A percentile compares a stretch with the other conserved stretches of the same genome.
These are phyloP conservation scores for Fraxinus dipetala DNA, from an alignment of 305 asterid genomes.

Conservation along the genomic window DNA sequence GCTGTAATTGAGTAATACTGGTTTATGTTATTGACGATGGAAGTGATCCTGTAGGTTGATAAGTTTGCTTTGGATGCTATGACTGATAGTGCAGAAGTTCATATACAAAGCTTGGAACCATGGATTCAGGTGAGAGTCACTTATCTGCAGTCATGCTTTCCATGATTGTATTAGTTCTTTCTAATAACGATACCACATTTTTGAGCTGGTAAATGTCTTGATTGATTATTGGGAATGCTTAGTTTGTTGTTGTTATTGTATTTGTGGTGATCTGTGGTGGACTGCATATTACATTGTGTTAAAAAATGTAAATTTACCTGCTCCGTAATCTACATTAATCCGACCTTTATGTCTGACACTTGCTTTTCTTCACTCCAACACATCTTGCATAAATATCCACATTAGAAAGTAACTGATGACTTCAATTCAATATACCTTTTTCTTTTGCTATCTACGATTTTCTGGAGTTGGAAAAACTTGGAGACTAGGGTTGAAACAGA, in stretches of 20 bases:
- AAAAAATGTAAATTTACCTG: slow-evolving; percentile 4
- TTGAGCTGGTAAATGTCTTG: not conserved
- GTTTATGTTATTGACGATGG: slow-evolving; percentile 28
- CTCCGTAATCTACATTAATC: not conserved
- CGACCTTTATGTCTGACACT: slow-evolving; percentile 16
- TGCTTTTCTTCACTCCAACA: slow-evolving; percentile 2
- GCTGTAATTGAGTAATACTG: slow-evolving; percentile 13
- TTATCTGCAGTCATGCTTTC: not conserved
- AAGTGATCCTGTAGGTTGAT: slow-evolving; percentile 62
- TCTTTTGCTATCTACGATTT: slow-evolving; percentile 13
- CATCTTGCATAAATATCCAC: not conserved
- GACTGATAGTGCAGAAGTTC: slow-evolving; percentile 82
- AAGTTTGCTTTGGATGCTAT: slow-evolving; percentile 84
- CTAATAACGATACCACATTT: not conserved
- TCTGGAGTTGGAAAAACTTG: slow-evolving; percentile 16
- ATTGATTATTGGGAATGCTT: not conserved
- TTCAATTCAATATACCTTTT: slow-evolving; percentile 7
- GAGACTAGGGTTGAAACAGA: not conserved
- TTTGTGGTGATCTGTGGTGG: not conserved
- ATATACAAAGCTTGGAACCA: slow-evolving; percentile 91
- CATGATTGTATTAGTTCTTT: not conserved
- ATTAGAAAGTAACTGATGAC: not conserved
- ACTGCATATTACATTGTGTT: not conserved
- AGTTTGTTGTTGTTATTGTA: not conserved
- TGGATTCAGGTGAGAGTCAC: slow-evolving; percentile 59